Evolutionary conservation across 2,329 filamentous ascomycete species (phyloP), one percentile per base, ranked within the genome.

Genomic region (Aspergillus sp.): DNA sequence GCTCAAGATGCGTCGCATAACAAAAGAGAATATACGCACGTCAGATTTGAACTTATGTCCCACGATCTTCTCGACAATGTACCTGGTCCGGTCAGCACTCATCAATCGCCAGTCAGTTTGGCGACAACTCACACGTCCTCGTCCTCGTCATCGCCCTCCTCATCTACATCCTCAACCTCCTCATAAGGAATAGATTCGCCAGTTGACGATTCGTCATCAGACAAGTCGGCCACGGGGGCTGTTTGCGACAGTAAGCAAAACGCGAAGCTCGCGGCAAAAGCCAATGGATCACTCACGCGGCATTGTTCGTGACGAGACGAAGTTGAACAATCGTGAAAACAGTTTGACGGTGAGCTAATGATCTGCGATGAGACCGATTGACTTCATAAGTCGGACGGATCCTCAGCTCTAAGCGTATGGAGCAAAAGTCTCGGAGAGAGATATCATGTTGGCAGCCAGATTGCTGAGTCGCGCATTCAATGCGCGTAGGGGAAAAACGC

Each of bases 41-140:
- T 78, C 67, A 50, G 72, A 73, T 19, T 69, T 66, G 52, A 74
- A 80, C 9, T 72, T 65, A 50, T 80, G 79, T 0, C 71, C 65
- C n/a, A 72, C 38, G 54, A 80, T 78, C 22, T 71, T 70, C 52
- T 81, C 79, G 17, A 81, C 79, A 15, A 76, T 63, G 54, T 76
- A 81, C 7, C 79, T 81, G 45, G 41, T 45, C 47, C 22, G 30
- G 47, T 70, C 47, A 69, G 68, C 62, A 38, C 61, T 17, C 11
- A 53, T 65, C 4, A 43, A 52, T 17, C 28, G 55, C 45, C 64
- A 60, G 34, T 19, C 57, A 59, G 17, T 60, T 62, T 49, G 15
- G 45, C 19, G 41, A 41, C 38, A 55, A 69, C 75, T 69, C 67
- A 79, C 74, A 77, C 68, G 31, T 71, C 75, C 52, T 79, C 76